phyloP scores from a whole-genome alignment of 768 basidiomycete genomes.

The Rhizopogon sp. region DNA sequence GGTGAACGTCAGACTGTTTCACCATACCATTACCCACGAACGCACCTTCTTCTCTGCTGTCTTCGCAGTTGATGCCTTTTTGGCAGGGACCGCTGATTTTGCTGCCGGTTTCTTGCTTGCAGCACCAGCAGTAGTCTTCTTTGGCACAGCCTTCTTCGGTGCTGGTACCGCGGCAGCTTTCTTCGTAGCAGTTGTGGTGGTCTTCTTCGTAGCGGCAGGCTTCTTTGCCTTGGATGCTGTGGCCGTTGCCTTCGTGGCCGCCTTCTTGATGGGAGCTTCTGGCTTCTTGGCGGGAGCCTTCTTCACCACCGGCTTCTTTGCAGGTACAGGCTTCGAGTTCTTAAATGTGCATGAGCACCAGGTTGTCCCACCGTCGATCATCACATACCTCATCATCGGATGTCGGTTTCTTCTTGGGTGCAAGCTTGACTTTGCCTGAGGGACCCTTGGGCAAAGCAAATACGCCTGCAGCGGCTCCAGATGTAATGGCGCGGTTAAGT shows the following conservation, averaged over 20 bases:
- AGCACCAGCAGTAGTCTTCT: slow-evolving; percentile 30
- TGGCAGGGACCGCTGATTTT: slow-evolving; percentile 5
- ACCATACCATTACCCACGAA: background rate
- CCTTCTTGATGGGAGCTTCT: slow-evolving; percentile 25
- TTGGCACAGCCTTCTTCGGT: slow-evolving; percentile 26
- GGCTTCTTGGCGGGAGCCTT: slow-evolving; percentile 27
- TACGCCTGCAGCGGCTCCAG: slow-evolving; percentile 42
- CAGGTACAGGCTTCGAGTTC: slow-evolving; percentile 15
- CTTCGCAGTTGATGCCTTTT: slow-evolving; percentile 21
- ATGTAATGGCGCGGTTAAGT: slow-evolving; percentile 47
- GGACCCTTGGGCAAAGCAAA: slow-evolving; percentile 56
- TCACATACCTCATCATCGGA: slow-evolving; percentile 45
- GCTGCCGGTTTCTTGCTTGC: slow-evolving; percentile 6
- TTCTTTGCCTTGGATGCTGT: slow-evolving; percentile 26
- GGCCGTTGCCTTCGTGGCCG: slow-evolving; percentile 23
- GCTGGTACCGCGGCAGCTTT: slow-evolving; percentile 23
- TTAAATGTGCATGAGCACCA: background rate
- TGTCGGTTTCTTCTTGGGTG: slow-evolving; percentile 44
- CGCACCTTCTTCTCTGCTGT: slow-evolving; percentile 19
- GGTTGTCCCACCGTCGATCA: background rate
- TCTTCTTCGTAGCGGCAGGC: slow-evolving; percentile 28
- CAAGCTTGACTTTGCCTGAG: slow-evolving; percentile 73
- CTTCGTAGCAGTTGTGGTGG: slow-evolving; percentile 26
- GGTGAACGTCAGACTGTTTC: background rate
- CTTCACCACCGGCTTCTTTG: slow-evolving; percentile 23